Evolutionary conservation across 2,329 filamentous ascomycete species (phyloP).

Genomic region (Tympanopsis confertula): DNA sequence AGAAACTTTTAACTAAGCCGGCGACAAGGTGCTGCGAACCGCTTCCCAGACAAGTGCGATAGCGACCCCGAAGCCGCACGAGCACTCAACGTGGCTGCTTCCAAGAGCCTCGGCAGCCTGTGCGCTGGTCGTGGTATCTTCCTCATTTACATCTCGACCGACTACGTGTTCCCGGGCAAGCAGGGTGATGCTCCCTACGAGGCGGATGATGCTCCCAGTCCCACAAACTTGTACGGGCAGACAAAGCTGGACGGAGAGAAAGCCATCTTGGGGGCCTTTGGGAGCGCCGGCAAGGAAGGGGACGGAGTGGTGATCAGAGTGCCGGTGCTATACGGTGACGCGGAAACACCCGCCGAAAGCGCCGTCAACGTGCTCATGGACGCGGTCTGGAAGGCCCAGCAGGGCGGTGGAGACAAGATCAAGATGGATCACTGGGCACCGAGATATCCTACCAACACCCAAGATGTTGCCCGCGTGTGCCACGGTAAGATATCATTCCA

Average conservation of each 20-base stretch:
- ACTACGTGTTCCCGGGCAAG: slow-evolving; percentile 67
- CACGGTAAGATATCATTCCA: slow-evolving; percentile 33
- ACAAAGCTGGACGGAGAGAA: slow-evolving; percentile 48
- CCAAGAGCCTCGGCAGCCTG: slow-evolving; percentile 51
- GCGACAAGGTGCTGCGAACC: slow-evolving; percentile 64
- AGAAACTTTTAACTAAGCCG: not conserved
- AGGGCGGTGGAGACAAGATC: slow-evolving; percentile 42
- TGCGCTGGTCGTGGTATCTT: slow-evolving; percentile 50
- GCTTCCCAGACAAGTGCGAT: slow-evolving; percentile 77
- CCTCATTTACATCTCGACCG: slow-evolving; percentile 70
- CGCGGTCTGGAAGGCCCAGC: slow-evolving; percentile 62
- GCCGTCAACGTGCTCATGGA: slow-evolving; percentile 76
- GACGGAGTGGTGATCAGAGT: slow-evolving; percentile 64
- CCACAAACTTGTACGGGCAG: slow-evolving; percentile 65
- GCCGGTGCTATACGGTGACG: slow-evolving; percentile 74
- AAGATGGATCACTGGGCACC: slow-evolving; percentile 80
- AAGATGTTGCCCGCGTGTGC: slow-evolving; percentile 75
- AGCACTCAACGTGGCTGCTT: slow-evolving; percentile 64
- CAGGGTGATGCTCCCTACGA: slow-evolving; percentile 75
- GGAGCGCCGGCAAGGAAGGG: slow-evolving; percentile 32
- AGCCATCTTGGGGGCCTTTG: slow-evolving; percentile 54
- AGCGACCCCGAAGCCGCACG: slow-evolving; percentile 65
- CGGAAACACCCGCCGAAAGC: slow-evolving; percentile 60
- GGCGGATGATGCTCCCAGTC: slow-evolving; percentile 45
- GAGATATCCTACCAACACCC: slow-evolving; percentile 79